Conservation (phyloP, 2,329 filamentous ascomycete genomes). For the Ceratocystis destructans region DNA sequence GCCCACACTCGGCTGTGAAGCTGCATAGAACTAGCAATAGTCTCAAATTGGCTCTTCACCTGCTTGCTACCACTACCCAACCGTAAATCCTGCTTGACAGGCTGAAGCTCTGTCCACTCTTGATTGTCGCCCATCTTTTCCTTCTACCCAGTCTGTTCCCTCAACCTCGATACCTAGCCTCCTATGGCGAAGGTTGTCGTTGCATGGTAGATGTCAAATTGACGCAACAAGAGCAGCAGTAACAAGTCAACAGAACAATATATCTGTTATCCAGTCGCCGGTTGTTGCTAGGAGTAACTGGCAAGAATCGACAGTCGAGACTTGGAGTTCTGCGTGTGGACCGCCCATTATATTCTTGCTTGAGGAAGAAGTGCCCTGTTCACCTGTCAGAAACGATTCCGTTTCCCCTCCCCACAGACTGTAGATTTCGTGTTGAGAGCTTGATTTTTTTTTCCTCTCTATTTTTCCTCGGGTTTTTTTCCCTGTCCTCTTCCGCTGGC, state of each 20-base stretch:
- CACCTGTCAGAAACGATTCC: conserved; percentile 1
- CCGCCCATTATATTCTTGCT: background rate
- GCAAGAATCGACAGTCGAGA: background rate
- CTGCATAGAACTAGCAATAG: background rate
- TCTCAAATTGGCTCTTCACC: background rate
- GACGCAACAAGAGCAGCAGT: background rate
- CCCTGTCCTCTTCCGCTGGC: background rate
- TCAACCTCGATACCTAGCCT: background rate
- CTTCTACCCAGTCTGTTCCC: background rate
- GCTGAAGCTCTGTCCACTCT: background rate
- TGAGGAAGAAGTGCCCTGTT: conserved; percentile 4
- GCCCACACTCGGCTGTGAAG: background rate
- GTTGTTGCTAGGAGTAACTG: background rate
- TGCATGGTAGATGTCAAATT: background rate
- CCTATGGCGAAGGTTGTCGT: background rate
- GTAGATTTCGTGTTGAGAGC: background rate
- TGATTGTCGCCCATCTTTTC: background rate
- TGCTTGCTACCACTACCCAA: background rate
- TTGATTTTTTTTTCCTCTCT: conserved; percentile 3
- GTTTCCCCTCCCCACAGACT: background rate
- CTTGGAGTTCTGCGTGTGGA: background rate
- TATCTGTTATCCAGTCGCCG: background rate
- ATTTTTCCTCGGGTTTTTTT: background rate
- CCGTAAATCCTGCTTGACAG: background rate
- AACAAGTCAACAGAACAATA: background rate